A percentile compares a stretch with the other conserved stretches of the same genome.
Conservation (phyloP, 1,284 basidiomycete genomes). For the Trichosporon asahii region DNA sequence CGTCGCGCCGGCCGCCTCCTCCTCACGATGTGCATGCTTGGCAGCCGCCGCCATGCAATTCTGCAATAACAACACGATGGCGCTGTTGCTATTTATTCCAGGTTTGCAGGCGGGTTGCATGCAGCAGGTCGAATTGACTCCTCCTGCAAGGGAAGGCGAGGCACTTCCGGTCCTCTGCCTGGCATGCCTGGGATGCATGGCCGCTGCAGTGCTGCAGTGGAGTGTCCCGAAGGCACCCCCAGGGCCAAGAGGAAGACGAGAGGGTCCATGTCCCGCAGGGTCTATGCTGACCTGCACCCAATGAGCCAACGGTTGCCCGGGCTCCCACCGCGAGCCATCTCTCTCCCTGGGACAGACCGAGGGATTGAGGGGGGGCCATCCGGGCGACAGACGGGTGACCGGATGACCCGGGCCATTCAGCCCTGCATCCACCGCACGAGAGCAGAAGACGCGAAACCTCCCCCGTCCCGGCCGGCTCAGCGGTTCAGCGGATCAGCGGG, state of each 20-base stretch:
- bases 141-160: not conserved
- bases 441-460: not conserved
- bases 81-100: not conserved
- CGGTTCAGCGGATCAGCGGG: too few species aligned
- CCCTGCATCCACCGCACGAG: not conserved
- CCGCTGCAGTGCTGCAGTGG: not conserved
- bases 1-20: too few species aligned
- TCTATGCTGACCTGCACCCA: not conserved
- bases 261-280: not conserved
- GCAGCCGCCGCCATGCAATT: not conserved
- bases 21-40: too few species aligned
- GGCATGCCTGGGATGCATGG: not conserved
- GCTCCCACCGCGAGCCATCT: not conserved
- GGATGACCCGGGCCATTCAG: slow-evolving; percentile 1
- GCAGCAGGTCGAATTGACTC: not conserved
- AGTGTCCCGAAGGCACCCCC: not conserved
- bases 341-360: too few species aligned
- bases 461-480: too few species aligned
- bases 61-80: not conserved
- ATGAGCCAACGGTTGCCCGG: not conserved
- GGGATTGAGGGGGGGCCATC: too few species aligned
- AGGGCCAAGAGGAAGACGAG: not conserved
- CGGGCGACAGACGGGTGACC: not conserved
- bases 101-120: not conserved
- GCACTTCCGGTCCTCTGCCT: not conserved